These are phyloP conservation scores for Cryptococcus depauperatus DNA, from an alignment of 1,284 basidiomycete genomes.

Conservation along the genomic window DNA sequence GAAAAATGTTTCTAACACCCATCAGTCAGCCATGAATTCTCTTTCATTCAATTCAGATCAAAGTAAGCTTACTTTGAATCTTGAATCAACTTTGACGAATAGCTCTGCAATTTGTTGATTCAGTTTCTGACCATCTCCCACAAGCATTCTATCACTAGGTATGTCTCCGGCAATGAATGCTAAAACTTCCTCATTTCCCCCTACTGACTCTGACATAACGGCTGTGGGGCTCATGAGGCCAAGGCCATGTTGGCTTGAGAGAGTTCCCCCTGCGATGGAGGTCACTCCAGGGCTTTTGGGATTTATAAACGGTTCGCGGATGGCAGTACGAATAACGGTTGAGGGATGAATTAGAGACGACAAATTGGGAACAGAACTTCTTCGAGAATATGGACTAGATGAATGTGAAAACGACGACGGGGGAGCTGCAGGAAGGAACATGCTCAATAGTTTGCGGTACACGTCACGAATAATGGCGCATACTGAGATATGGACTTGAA, in stretches of 20 bases:
- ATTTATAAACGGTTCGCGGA: constrained; percentile 10
- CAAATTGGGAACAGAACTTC: constrained; percentile 2
- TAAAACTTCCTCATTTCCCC: constrained; percentile 13
- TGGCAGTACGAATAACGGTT: constrained; percentile 31
- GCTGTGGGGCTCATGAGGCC: constrained; percentile 1
- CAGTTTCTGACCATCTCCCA: constrained; percentile 42
- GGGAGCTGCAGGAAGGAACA: constrained; percentile 4
- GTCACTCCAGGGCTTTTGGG: constrained; percentile 11
- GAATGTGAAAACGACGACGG: not conserved
- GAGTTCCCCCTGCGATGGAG: constrained; percentile 7
- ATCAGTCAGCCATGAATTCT: not conserved
- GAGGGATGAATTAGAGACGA: constrained; percentile 26
- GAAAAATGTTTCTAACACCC: constrained; percentile 42
- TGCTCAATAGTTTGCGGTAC: constrained; percentile 43
- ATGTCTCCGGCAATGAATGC: constrained; percentile 33
- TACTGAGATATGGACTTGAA: constrained; percentile 47
- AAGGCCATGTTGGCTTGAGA: constrained; percentile 7
- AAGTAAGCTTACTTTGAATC: constrained; percentile 38
- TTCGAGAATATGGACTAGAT: not conserved
- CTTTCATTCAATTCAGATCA: not conserved
- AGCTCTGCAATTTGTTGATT: constrained; percentile 42
- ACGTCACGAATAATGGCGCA: constrained; percentile 48
- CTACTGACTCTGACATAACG: not conserved
- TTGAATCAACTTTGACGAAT: constrained; percentile 44
- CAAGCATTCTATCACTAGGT: constrained; percentile 25